Evolutionary conservation across 163 green algal species (phyloP).

Genomic region (Picocystis sp.): DNA sequence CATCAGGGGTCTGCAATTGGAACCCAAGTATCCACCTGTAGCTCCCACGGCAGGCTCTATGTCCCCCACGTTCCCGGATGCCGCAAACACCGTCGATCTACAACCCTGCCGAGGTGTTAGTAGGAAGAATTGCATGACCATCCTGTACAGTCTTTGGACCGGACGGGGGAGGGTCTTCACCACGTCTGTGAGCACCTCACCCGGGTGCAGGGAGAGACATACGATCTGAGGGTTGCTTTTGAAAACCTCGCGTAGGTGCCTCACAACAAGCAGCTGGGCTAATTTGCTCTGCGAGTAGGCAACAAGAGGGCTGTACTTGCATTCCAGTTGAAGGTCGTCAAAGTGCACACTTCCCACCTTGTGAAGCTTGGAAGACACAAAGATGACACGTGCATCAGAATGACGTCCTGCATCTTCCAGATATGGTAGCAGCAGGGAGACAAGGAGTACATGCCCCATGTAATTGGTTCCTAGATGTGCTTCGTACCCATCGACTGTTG

Average conservation of each 20-base stretch:
- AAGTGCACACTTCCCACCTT: slow-evolving; percentile 18
- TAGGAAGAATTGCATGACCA: slow-evolving; percentile 15
- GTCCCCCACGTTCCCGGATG: too few relatives aligned
- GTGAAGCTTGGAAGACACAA: slow-evolving; percentile 45
- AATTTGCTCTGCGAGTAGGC: slow-evolving; percentile 62
- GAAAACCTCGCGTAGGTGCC: slow-evolving; percentile 17
- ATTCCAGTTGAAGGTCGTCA: slow-evolving; percentile 20
- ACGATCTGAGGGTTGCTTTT: slow-evolving; percentile 13
- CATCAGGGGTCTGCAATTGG: too few relatives aligned
- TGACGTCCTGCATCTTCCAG: slow-evolving; percentile 2
- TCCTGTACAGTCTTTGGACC: slow-evolving; percentile 33
- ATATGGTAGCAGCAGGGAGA: slow-evolving; percentile 18
- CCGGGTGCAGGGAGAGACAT: slow-evolving; percentile 52
- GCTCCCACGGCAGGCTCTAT: too few relatives aligned
- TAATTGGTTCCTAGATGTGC: slow-evolving; percentile 17
- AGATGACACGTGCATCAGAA: slow-evolving; percentile 27
- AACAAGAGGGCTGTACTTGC: slow-evolving; percentile 17
- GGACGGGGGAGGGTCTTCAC: slow-evolving; percentile 43
- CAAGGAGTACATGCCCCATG: slow-evolving; percentile 15
- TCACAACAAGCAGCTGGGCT: slow-evolving; percentile 22
- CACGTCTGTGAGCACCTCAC: slow-evolving; percentile 68
- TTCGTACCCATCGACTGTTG: slow-evolving; percentile 21
- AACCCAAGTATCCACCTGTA: too few relatives aligned
- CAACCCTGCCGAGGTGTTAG: slow-evolving; percentile 14
- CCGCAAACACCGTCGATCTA: slow-evolving; percentile 4